phyloP scores from a whole-genome alignment of 495 filamentous ascomycete genomes.

The Podospora tetraspora region DNA sequence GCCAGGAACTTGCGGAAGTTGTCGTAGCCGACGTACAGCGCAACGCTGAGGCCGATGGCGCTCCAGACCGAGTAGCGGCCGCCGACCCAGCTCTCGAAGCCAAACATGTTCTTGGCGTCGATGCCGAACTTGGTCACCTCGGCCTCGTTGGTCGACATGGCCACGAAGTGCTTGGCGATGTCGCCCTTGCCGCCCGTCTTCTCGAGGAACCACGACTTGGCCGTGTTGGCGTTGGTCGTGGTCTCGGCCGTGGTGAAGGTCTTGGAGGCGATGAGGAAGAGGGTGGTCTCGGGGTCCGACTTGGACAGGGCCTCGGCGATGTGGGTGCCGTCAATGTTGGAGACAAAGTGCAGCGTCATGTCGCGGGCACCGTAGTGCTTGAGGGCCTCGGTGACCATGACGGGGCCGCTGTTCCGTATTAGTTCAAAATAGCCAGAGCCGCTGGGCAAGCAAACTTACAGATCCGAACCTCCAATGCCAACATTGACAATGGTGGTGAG shows the following conservation, averaged over 20 bases:
- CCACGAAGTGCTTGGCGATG: conserved; percentile 98
- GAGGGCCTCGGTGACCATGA: conserved; percentile 96
- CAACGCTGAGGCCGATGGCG: conserved; percentile 92
- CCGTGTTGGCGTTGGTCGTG: conserved; percentile 90
- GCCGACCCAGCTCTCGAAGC: conserved; percentile 96
- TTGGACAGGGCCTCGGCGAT: conserved; percentile 85
- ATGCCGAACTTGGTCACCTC: conserved; percentile 99
- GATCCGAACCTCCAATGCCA: conserved; percentile 95
- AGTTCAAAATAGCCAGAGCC: neutral
- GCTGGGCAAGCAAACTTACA: conserved; percentile 53
- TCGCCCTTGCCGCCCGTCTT: conserved; percentile 71
- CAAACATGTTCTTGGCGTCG: conserved; percentile 97
- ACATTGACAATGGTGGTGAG: conserved; percentile 95
- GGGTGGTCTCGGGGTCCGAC: conserved; percentile 91
- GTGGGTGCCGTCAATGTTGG: conserved; percentile 98
- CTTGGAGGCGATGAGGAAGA: conserved; percentile 97
- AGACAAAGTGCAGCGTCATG: conserved; percentile 92
- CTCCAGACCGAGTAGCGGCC: conserved; percentile 98
- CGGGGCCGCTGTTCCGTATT: conserved; percentile 63
- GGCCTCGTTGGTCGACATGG: conserved; percentile 88
- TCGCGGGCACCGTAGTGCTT: conserved; percentile 85
- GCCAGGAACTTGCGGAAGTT: conserved; percentile 96
- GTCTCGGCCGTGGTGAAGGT: conserved; percentile 99
- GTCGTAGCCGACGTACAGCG: conserved; percentile 90
- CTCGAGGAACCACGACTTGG: conserved; percentile 91